These are phyloP conservation scores for Starmerella bacillaris DNA, from an alignment of 805 yeast species.

Conservation along the genomic window DNA sequence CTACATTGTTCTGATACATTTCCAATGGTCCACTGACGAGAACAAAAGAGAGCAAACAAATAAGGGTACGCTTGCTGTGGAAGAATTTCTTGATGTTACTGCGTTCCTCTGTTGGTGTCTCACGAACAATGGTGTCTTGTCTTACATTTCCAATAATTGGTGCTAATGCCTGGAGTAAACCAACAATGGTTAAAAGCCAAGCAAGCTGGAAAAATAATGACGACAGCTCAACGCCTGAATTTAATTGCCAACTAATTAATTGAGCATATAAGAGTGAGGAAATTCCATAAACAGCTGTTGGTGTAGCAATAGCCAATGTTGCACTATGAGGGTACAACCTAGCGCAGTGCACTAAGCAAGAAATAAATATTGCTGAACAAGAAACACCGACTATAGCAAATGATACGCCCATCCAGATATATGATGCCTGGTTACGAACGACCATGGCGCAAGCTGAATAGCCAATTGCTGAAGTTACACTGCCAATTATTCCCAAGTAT, in stretches of 20 bases:
- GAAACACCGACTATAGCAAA: conserved; percentile 25
- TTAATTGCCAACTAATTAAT: conserved; percentile 20
- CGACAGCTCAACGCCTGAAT: not conserved
- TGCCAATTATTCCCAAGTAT: conserved; percentile 41
- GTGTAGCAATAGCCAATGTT: conserved; percentile 69
- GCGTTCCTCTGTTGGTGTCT: not conserved
- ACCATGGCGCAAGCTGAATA: conserved; percentile 30
- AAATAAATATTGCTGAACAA: conserved; percentile 25
- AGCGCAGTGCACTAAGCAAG: conserved; percentile 49
- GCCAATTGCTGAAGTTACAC: conserved; percentile 48
- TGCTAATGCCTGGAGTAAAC: conserved; percentile 17
- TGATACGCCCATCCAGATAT: conserved; percentile 16
- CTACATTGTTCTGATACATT: conserved; percentile 67
- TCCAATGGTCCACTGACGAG: conserved; percentile 70
- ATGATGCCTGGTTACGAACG: conserved; percentile 8
- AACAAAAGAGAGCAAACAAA: conserved; percentile 45
- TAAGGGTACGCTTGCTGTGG: conserved; percentile 27
- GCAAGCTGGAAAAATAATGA: conserved; percentile 15
- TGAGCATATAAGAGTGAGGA: conserved; percentile 64
- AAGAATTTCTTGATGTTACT: conserved; percentile 18
- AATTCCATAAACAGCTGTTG: conserved; percentile 74
- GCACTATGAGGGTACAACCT: conserved; percentile 61
- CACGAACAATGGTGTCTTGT: not conserved
- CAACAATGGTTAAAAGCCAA: conserved; percentile 14
- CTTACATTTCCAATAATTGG: conserved; percentile 15